These are phyloP conservation scores for Xylaria arbuscula DNA, from an alignment of 2,329 filamentous ascomycete genomes.

Conservation along the genomic window DNA sequence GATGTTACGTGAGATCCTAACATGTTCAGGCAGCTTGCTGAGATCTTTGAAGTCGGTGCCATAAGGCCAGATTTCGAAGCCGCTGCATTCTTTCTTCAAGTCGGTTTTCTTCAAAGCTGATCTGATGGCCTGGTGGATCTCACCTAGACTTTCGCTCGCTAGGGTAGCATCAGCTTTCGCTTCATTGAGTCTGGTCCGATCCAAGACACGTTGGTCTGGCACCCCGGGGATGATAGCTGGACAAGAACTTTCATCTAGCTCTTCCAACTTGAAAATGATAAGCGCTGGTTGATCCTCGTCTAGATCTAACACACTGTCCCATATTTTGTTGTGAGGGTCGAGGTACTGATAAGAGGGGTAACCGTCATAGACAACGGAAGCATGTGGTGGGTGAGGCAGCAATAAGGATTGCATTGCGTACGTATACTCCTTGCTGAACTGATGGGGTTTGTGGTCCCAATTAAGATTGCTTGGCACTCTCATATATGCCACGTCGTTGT, in stretches of 20 bases:
- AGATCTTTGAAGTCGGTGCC: conserved; percentile 35
- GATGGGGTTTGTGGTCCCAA: conserved; percentile 35
- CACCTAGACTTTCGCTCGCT: background rate
- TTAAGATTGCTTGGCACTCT: conserved; percentile 32
- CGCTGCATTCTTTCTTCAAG: conserved; percentile 11
- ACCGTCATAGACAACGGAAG: conserved; percentile 18
- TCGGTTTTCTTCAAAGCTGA: background rate
- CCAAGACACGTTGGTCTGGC: background rate
- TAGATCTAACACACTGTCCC: conserved; percentile 9
- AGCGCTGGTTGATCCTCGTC: conserved; percentile 4
- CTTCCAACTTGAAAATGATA: conserved; percentile 16
- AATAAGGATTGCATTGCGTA: conserved; percentile 37
- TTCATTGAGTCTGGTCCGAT: background rate
- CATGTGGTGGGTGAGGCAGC: conserved; percentile 8
- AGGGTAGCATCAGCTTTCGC: background rate
- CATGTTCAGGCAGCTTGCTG: background rate
- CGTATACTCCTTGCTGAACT: conserved; percentile 40
- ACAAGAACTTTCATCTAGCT: background rate
- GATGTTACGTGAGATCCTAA: conserved; percentile 14
- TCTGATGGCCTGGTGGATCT: background rate
- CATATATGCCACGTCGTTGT: conserved; percentile 42
- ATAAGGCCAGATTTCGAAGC: conserved; percentile 42
- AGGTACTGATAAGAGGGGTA: conserved; percentile 28
- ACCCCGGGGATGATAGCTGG: conserved; percentile 23
- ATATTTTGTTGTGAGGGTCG: conserved; percentile 27